phyloP scores from a whole-genome alignment of 129 eudicot species.

The carrot (Daucus carota) region DNA sequence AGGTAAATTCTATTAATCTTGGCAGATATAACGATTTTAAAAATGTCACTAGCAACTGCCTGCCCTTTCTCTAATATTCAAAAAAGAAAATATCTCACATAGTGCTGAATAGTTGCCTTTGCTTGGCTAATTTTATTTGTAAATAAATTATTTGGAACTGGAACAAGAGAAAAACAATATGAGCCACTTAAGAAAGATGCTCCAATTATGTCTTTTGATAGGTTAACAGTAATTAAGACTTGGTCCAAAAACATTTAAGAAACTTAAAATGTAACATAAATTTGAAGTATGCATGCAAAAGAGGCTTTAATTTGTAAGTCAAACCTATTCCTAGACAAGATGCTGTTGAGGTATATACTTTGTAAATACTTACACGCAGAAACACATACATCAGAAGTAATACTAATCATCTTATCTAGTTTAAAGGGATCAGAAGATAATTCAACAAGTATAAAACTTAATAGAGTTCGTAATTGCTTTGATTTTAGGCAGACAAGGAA shows the following conservation, averaged over 20 bases:
- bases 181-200: background rate
- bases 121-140: background rate
- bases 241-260: background rate
- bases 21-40: slow-evolving; percentile 1
- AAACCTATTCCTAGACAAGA: background rate
- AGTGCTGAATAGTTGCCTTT: background rate
- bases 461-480: background rate
- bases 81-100: background rate
- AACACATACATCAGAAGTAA: background rate
- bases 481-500: background rate
- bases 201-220: background rate
- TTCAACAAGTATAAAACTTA: background rate
- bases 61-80: background rate
- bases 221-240: background rate
- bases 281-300: background rate
- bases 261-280: background rate
- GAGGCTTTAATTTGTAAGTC: background rate
- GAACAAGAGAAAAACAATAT: background rate
- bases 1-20: background rate
- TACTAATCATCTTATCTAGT: background rate
- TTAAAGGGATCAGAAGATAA: background rate
- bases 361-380: background rate
- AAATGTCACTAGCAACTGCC: background rate
- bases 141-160: background rate
- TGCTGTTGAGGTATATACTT: background rate